Evolutionary conservation across 2,329 filamentous ascomycete genomes (phyloP), one percentile per base, ranked within the genome.

Genomic region (Elsinoe arachidis): DNA sequence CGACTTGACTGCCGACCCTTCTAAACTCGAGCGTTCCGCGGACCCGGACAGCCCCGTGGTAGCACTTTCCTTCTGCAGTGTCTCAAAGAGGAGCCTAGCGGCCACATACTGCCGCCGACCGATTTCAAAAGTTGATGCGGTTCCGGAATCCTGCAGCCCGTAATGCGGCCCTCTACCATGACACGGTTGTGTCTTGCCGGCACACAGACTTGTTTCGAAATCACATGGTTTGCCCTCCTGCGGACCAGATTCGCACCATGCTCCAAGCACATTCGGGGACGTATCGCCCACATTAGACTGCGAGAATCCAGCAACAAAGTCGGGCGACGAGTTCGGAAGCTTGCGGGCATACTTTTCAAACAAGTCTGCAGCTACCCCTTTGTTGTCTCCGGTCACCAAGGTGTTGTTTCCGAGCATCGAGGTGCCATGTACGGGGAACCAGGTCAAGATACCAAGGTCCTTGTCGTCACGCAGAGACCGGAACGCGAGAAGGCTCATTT

Each of bases 321-420:
- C 80, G 15, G 57, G 43, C 1, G 65, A 66, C 2, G 58, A 23
- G 3, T 46, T 57, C 34, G 44, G 35, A 9, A 57, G 26, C 12
- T 30, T 12, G n/a, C 33, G 33, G 11, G 60, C 60, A 54, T 81
- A 84, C 62, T 86, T 80, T 69, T 97, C 92, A 55, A 96, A 85
- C 11, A 96, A 75, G 67, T 86, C 87, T 0, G 91, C 88, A 1
- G 92, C 91, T 5, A 96, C 89, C 11, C 92, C 92, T 73, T 97
- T 97, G 75, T 97, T 97, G 70, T 97, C 92, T n/a, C 89, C 92
- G 2, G 90, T 85, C 53, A 93, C 82, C 12, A 96, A 78, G 0
- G 90, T 96, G 72, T 96, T 96, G 73, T 96, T 96, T 56, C 88
- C 87, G 21, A 91, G 82, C 71, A 96, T 82, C 0, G 90, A 95